These are phyloP conservation scores for Dictyostelium capitatum DNA, from an alignment of 78 protist species.

Conservation along the genomic window DNA sequence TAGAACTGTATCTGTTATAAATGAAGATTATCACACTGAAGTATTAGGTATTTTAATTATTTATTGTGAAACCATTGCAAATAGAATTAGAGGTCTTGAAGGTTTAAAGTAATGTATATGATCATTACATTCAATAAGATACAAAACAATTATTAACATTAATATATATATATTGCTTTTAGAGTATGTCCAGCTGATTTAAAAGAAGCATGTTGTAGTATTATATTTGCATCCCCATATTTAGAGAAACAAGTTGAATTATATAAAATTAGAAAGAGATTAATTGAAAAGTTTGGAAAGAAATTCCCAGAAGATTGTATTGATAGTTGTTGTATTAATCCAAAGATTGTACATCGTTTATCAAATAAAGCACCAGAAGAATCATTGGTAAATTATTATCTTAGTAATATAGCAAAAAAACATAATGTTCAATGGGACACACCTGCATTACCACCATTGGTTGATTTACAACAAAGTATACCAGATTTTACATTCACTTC, in stretches of 20 bases:
- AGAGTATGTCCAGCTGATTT: conserved; percentile 81
- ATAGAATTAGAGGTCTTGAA: conserved; percentile 72
- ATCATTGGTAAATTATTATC: conserved; percentile 66
- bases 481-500: conserved; percentile 61
- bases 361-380: conserved; percentile 81
- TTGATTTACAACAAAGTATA: conserved; percentile 71
- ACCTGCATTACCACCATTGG: conserved; percentile 71
- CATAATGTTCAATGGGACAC: conserved; percentile 75
- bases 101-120: conserved; percentile 50
- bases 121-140: background rate
- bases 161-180: background rate
- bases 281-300: conserved; percentile 81
- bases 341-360: conserved; percentile 77
- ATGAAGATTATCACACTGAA: conserved; percentile 82
- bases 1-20: conserved; percentile 56
- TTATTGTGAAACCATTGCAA: conserved; percentile 65
- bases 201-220: conserved; percentile 79
- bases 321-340: conserved; percentile 78
- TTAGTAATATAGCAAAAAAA: conserved; percentile 66
- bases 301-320: conserved; percentile 82
- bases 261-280: conserved; percentile 69
- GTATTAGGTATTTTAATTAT: conserved; percentile 66
- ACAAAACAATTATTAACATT: background rate
- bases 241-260: conserved; percentile 81
- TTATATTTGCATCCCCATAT: conserved; percentile 83